phyloP scores from a whole-genome alignment of 768 basidiomycete genomes.

The Boletus rubropictus region DNA sequence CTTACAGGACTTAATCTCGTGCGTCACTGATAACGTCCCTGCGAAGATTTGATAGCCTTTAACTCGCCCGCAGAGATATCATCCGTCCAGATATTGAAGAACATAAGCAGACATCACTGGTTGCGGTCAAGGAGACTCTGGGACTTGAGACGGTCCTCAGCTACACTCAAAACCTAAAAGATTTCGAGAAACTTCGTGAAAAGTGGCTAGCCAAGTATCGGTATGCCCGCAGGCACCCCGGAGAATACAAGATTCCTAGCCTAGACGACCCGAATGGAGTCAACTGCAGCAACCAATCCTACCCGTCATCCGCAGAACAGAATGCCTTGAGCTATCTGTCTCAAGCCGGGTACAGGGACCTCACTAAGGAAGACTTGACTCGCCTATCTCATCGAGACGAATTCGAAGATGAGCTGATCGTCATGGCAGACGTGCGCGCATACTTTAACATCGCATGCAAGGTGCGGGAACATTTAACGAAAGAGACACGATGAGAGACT shows the following conservation, averaged over 20 bases:
- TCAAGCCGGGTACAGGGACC: conserved; percentile 23
- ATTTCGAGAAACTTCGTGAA: conserved; percentile 16
- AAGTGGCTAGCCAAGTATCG: conserved; percentile 26
- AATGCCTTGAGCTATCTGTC: conserved; percentile 27
- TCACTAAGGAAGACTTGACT: conserved; percentile 23
- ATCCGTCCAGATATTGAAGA: conserved; percentile 27
- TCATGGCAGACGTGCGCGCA: conserved; percentile 52
- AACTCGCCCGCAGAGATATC: conserved; percentile 19
- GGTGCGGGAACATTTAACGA: conserved; percentile 29
- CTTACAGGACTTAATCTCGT: conserved; percentile 36
- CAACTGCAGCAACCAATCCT: not conserved
- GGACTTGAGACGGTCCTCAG: conserved; percentile 35
- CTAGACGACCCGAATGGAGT: not conserved
- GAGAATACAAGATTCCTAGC: not conserved
- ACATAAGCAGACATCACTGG: conserved; percentile 19
- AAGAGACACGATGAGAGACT: not conserved
- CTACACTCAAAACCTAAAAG: conserved; percentile 35
- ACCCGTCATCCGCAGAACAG: not conserved
- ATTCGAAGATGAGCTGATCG: conserved; percentile 40
- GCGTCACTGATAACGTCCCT: conserved; percentile 5
- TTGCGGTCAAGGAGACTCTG: conserved; percentile 31
- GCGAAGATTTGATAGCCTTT: not conserved
- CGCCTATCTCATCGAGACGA: conserved; percentile 23
- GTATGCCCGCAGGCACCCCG: conserved; percentile 2
- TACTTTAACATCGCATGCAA: conserved; percentile 54